A percentile compares a stretch with the other conserved stretches of the same genome.
These are phyloP conservation scores for Hymenoscyphus scutula DNA, from an alignment of 2,329 filamentous ascomycete genomes.

Conservation along the genomic window DNA sequence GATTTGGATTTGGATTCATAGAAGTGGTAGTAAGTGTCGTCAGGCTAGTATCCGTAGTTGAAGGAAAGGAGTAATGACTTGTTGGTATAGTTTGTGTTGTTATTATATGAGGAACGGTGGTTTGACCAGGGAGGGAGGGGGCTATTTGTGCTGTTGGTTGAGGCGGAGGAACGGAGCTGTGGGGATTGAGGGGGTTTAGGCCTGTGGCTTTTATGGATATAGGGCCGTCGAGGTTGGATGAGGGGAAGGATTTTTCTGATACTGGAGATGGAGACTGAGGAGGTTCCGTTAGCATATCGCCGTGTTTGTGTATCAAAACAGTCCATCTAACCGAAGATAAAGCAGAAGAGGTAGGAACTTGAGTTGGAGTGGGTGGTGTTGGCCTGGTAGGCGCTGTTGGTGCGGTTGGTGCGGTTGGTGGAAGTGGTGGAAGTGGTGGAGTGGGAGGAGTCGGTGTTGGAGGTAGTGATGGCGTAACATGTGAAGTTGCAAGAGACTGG, in stretches of 20 bases:
- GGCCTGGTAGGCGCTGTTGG: background rate
- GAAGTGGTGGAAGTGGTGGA: background rate
- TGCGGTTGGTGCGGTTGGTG: background rate
- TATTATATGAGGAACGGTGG: background rate
- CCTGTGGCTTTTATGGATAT: background rate
- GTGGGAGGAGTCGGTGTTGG: background rate
- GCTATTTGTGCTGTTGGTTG: background rate
- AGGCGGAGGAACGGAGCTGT: background rate
- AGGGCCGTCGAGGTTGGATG: background rate
- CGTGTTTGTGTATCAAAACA: background rate
- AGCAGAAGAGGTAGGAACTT: background rate
- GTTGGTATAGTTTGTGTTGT: background rate
- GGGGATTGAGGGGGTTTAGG: background rate
- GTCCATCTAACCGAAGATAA: background rate
- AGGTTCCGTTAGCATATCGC: background rate
- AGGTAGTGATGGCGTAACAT: too few relatives aligned
- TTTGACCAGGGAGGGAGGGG: background rate
- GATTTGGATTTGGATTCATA: background rate
- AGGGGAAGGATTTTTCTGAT: background rate
- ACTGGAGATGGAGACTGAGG: background rate
- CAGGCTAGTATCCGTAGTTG: background rate
- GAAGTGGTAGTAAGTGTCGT: background rate
- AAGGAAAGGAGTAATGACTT: too few relatives aligned
- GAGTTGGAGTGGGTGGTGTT: background rate
- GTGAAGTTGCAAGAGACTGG: too few relatives aligned